A percentile compares a stretch with the other conserved stretches of the same genome.
Evolutionary conservation across 768 basidiomycete species (phyloP).

Genomic region (Rhodosporidiobolus odoratus): DNA sequence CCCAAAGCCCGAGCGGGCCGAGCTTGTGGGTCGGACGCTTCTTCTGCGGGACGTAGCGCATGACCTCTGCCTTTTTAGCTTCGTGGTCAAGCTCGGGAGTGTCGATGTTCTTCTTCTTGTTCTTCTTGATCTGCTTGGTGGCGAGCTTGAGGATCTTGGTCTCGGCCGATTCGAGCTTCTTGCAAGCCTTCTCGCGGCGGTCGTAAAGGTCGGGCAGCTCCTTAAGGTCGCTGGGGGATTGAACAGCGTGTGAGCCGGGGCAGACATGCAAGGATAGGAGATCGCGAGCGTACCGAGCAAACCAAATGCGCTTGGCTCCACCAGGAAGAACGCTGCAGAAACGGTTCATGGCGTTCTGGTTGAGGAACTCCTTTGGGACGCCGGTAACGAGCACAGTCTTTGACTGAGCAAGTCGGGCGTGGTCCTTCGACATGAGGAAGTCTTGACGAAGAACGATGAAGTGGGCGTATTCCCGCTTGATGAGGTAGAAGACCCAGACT

Average conservation of each 20-base stretch:
- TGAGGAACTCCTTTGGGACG: slow-evolving; percentile 71
- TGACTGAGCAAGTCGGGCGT: slow-evolving; percentile 75
- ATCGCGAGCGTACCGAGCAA: slow-evolving; percentile 60
- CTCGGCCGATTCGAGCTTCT: slow-evolving; percentile 81
- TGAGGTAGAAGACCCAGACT: slow-evolving; percentile 83
- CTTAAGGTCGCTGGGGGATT: slow-evolving; percentile 61
- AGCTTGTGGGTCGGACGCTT: slow-evolving; percentile 69
- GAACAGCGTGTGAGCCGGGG: no score
- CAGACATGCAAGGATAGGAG: no score
- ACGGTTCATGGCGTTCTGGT: slow-evolving; percentile 55
- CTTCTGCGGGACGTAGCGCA: slow-evolving; percentile 62
- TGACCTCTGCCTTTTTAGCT: slow-evolving; percentile 47
- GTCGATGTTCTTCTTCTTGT: slow-evolving; percentile 41
- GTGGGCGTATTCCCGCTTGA: slow-evolving; percentile 70
- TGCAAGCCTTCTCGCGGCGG: slow-evolving; percentile 63
- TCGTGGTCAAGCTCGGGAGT: slow-evolving; percentile 37
- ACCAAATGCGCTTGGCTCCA: slow-evolving; percentile 84
- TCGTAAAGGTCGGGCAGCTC: slow-evolving; percentile 79
- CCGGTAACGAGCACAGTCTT: slow-evolving; percentile 87
- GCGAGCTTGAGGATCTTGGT: slow-evolving; percentile 70
- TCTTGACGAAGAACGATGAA: slow-evolving; percentile 76
- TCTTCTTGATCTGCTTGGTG: slow-evolving; percentile 57
- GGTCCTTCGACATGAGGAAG: slow-evolving; percentile 67
- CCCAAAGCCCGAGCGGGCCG: slow-evolving; percentile 57
- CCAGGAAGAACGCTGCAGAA: slow-evolving; percentile 67